Percentiles rank a stretch among this genome's conserved stretches.
These are phyloP conservation scores for Penicillium oxalicum DNA, from an alignment of 2,329 filamentous ascomycete species.

Conservation along the genomic window DNA sequence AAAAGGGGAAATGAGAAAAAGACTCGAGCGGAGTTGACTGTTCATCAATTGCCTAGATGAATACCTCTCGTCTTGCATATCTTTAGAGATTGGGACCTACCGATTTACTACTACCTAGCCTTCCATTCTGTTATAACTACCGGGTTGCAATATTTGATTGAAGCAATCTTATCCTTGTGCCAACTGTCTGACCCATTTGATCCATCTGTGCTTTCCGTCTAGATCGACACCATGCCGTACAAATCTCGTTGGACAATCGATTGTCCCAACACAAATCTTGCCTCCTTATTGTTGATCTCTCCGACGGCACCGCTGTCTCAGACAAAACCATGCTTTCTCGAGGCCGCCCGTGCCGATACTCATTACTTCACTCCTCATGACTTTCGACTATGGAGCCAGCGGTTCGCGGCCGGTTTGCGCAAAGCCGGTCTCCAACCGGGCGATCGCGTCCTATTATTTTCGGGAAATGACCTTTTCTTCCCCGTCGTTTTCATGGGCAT, in stretches of 20 bases:
- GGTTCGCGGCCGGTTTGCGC: constrained; percentile 62
- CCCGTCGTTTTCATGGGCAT: constrained; percentile 65
- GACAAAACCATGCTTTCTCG: constrained; percentile 50
- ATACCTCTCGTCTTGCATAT: too few relatives aligned
- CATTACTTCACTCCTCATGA: constrained; percentile 59
- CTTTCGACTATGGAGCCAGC: constrained; percentile 66
- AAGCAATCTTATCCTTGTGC: too few relatives aligned
- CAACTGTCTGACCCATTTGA: neutral
- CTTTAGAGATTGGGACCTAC: too few relatives aligned
- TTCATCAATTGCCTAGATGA: too few relatives aligned
- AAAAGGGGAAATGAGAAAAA: too few relatives aligned
- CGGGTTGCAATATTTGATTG: too few relatives aligned
- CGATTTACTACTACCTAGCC: too few relatives aligned
- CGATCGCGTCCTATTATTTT: constrained; percentile 68
- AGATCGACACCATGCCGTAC: constrained; percentile 41
- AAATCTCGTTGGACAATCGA: constrained; percentile 46
- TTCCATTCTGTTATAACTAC: too few relatives aligned
- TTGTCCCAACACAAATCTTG: constrained; percentile 40
- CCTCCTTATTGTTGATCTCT: constrained; percentile 46
- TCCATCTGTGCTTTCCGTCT: neutral
- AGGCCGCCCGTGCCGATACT: constrained; percentile 61
- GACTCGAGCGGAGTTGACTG: too few relatives aligned
- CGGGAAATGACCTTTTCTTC: constrained; percentile 67
- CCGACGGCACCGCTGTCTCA: constrained; percentile 43
- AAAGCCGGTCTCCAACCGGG: constrained; percentile 59